Evolutionary conservation across 2,329 filamentous ascomycete species (phyloP), one percentile per base, ranked within the genome.

Genomic region (Chaetomium sp.): DNA sequence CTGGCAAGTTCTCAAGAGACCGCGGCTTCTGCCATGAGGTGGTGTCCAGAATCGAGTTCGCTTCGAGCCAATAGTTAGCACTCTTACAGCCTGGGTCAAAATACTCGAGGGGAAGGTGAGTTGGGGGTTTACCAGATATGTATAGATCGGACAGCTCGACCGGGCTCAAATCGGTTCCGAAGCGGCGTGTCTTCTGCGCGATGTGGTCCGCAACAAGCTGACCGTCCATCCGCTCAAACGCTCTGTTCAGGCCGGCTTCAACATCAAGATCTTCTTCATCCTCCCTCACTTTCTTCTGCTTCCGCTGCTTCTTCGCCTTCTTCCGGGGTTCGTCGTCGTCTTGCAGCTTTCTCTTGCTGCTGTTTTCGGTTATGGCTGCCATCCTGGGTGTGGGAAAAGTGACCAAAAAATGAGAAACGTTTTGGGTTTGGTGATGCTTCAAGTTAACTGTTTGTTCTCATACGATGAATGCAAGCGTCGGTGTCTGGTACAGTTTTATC

Each of bases 111-210:
- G 19, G 19, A 27, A 27, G 19, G 19, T 27, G 19, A 27, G 14
- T 42, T 14, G n/a, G 12, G 9, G 9, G 7, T 76, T 64, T 77
- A 91, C 89, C 86, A 62, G 89, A 84, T 52, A 97, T 78, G 54
- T 88, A 85, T 66, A 89, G 76, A 68, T 96, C 91, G 55, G 89
- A 86, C 36, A 95, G 75, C 72, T 99, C 94, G 42, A 97, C 81
- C 0, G 84, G 76, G 64, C 88, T 96, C 65, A 96, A 71, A 52
- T 96, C 87, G 34, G 81, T 83, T 53, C 90, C 88, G 66, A 92
- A 95, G 32, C 87, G 80, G 61, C 80, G 83, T 52, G 89, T 86
- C 67, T 88, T 83, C 67, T 94, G 86, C 6, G 88, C 88, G 59
- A 96, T 77, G 69, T 96, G 85, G 69, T 96, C 92, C 1, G 91